phyloP scores from a whole-genome alignment of 441 rosid genomes.

The Pelargonium myrrhifolium region DNA sequence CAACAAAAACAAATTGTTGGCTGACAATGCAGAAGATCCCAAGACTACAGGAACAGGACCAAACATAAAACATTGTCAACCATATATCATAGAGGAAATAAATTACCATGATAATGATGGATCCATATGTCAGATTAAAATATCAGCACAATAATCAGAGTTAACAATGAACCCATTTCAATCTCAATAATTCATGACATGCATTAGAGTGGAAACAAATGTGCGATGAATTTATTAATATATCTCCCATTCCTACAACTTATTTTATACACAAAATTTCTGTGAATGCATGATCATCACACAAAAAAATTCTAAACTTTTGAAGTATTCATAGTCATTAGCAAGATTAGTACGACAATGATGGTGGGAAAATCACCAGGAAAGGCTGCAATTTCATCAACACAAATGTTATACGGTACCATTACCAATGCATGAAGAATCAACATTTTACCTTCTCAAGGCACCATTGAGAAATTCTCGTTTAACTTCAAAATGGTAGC shows the following conservation, averaged over 20 bases:
- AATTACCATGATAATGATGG: not conserved
- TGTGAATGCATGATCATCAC: not conserved
- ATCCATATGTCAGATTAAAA: not conserved
- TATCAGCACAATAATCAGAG: not conserved
- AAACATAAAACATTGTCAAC: not conserved
- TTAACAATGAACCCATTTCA: not conserved
- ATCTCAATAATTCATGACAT: not conserved
- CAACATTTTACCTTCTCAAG: constrained; percentile 54
- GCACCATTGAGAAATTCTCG: constrained; percentile 79
- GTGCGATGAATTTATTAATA: no score
- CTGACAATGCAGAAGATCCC: not conserved
- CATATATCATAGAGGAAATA: not conserved
- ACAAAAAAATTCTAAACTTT: not conserved
- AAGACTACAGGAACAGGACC: not conserved
- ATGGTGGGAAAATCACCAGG: not conserved
- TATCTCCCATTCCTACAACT: not conserved
- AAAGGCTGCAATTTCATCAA: constrained; percentile 2
- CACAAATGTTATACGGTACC: constrained; percentile 2
- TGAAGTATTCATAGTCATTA: not conserved
- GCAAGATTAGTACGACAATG: not conserved
- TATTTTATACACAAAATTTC: not conserved
- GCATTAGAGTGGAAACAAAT: not conserved
- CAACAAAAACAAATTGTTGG: not conserved
- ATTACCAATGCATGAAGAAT: constrained; percentile 12
- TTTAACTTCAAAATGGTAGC: constrained; percentile 96